phyloP scores from a whole-genome alignment of 2,329 filamentous ascomycete species.

The Dothideomycetidae sp. region DNA sequence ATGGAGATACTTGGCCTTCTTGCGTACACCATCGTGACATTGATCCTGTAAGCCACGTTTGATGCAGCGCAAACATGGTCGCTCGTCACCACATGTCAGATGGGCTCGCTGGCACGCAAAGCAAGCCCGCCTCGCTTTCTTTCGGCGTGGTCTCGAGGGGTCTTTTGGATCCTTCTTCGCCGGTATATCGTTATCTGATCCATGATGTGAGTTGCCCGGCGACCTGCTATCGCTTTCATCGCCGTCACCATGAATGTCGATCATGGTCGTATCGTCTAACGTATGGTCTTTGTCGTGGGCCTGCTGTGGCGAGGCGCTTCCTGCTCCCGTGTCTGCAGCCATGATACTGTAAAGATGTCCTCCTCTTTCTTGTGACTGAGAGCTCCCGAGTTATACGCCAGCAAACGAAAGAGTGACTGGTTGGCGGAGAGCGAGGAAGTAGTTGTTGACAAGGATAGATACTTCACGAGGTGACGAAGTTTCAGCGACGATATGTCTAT shows the following conservation, averaged over 20 bases:
- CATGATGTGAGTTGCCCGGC: slow-evolving; percentile 21
- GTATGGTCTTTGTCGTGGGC: slow-evolving; percentile 25
- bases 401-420: too few relatives aligned
- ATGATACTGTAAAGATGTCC: too few relatives aligned
- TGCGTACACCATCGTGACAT: slow-evolving; percentile 91
- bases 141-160: slow-evolving; percentile 72
- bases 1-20: slow-evolving; percentile 98
- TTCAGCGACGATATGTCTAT: too few relatives aligned
- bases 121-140: slow-evolving; percentile 91
- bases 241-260: slow-evolving; percentile 27
- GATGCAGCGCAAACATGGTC: slow-evolving; percentile 85
- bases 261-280: slow-evolving; percentile 28
- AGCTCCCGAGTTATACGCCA: too few relatives aligned
- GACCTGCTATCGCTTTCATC: slow-evolving; percentile 25
- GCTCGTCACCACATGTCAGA: slow-evolving; percentile 92
- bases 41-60: slow-evolving; percentile 82
- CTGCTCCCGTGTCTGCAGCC: not conserved
- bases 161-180: slow-evolving; percentile 57
- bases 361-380: too few relatives aligned
- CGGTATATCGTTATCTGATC: slow-evolving; percentile 20
- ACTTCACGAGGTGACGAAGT: too few relatives aligned
- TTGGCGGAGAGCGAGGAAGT: too few relatives aligned
- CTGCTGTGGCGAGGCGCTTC: not conserved
- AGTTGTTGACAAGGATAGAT: too few relatives aligned
- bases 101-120: slow-evolving; percentile 95